phyloP scores from a whole-genome alignment of 352 stramenopile species.

The Pythium periplocum region DNA sequence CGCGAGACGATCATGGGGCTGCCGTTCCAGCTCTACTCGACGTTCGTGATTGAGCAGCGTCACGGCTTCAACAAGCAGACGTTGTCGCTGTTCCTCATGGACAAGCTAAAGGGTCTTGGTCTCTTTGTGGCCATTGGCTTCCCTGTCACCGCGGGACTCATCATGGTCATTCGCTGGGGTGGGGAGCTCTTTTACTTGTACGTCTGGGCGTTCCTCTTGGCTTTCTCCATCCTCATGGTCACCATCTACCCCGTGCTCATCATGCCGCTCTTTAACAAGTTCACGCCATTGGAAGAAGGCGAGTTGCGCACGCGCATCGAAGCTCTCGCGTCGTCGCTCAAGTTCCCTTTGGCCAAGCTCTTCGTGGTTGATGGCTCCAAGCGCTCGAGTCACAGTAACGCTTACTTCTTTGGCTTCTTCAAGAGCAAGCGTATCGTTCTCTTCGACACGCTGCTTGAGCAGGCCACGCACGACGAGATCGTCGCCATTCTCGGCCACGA shows the following conservation, averaged over 20 bases:
- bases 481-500: conserved; percentile 96
- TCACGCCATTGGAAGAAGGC: conserved; percentile 84
- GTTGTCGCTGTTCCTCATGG: conserved; percentile 89
- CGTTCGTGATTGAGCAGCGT: conserved; percentile 94
- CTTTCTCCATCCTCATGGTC: conserved; percentile 93
- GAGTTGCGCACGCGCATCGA: conserved; percentile 91
- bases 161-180: conserved; percentile 71
- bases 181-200: conserved; percentile 86
- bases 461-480: conserved; percentile 92
- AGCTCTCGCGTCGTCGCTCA: conserved; percentile 81
- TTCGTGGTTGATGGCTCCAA: conserved; percentile 98
- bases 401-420: conserved; percentile 92
- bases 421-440: conserved; percentile 97
- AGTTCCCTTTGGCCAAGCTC: conserved; percentile 96
- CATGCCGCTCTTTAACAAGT: conserved; percentile 98
- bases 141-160: conserved; percentile 53
- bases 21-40: conserved; percentile 89
- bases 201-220: conserved; percentile 94
- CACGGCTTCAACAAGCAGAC: conserved; percentile 99
- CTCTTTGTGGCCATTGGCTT: conserved; percentile 85
- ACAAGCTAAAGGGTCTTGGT: conserved; percentile 92
- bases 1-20: conserved; percentile 54
- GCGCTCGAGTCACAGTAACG: conserved; percentile 90
- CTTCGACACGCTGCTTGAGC: conserved; percentile 96
- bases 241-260: conserved; percentile 95